These are phyloP conservation scores for Leucoagaricus sp. DNA, from an alignment of 1,284 basidiomycete species.

Conservation along the genomic window DNA sequence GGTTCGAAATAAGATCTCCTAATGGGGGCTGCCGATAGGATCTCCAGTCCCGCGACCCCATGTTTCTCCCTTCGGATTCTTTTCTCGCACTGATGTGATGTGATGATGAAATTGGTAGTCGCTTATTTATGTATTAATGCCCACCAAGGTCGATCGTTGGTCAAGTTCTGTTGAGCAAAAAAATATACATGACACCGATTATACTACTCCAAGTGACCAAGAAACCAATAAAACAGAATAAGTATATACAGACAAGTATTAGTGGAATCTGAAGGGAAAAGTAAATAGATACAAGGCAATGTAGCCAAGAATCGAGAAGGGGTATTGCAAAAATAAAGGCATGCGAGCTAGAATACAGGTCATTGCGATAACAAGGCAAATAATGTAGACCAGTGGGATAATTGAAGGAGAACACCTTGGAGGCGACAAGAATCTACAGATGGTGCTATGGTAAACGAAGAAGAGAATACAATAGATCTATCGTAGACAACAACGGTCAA, in stretches of 20 bases:
- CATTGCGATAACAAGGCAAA: slow-evolving; percentile 13
- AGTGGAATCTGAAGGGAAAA: neutral
- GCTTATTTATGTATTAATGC: neutral
- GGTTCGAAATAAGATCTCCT: slow-evolving; percentile 10
- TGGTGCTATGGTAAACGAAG: neutral
- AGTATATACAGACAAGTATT: slow-evolving; percentile 13
- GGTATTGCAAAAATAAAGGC: slow-evolving; percentile 5
- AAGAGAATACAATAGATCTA: slow-evolving; percentile 14
- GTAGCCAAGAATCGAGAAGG: neutral
- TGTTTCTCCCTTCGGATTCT: slow-evolving; percentile 2
- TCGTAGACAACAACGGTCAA: slow-evolving; percentile 10
- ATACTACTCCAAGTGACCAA: slow-evolving; percentile 11
- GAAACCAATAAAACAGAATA: slow-evolving; percentile 14
- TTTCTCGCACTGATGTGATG: slow-evolving; percentile 3
- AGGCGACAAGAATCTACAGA: slow-evolving; percentile 14
- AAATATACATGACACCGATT: slow-evolving; percentile 3
- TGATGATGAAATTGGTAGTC: neutral
- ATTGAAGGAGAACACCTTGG: neutral
- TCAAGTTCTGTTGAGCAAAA: neutral
- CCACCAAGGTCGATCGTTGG: neutral
- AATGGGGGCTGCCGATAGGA: slow-evolving; percentile 7
- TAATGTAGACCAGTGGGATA: slow-evolving; percentile 7
- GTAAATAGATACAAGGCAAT: neutral
- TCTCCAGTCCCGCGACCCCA: slow-evolving; percentile 7
- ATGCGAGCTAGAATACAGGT: slow-evolving; percentile 12